A percentile compares a stretch with the other conserved stretches of the same genome.
Conservation (phyloP, 1,139 yeast genomes). For the Saccharomyces hybrid region DNA sequence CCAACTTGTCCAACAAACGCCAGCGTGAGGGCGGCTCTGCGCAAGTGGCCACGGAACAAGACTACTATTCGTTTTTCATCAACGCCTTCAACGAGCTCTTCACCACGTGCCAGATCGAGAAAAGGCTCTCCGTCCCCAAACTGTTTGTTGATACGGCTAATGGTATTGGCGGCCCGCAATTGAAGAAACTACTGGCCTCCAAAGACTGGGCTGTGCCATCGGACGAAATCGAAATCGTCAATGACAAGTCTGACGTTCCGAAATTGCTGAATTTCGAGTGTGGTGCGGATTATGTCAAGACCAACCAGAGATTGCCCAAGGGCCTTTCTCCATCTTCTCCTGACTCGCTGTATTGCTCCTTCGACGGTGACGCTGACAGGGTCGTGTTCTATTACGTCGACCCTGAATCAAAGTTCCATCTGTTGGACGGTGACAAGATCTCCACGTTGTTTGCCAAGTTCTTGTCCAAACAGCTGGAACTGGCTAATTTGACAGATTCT, state of each 20-base stretch:
- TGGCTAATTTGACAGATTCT: constrained; percentile 34
- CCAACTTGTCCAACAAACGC: constrained; percentile 39
- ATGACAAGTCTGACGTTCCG: constrained; percentile 52
- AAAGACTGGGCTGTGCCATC: constrained; percentile 36
- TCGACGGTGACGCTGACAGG: constrained; percentile 97
- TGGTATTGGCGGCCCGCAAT: constrained; percentile 89
- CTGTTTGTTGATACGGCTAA: constrained; percentile 83
- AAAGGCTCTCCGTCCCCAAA: constrained; percentile 32
- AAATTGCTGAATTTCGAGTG: constrained; percentile 62
- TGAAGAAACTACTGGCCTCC: constrained; percentile 39
- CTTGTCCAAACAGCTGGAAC: constrained; percentile 46
- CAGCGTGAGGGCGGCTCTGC: constrained; percentile 40
- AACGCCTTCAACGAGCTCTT: constrained; percentile 38
- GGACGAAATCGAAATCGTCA: constrained; percentile 46
- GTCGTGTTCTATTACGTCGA: constrained; percentile 72
- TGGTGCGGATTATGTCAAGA: constrained; percentile 95
- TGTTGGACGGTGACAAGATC: constrained; percentile 91
- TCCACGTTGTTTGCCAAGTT: constrained; percentile 76
- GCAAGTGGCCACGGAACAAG: constrained; percentile 41
- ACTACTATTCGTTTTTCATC: constrained; percentile 64
- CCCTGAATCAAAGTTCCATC: constrained; percentile 42
- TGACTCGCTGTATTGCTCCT: constrained; percentile 61
- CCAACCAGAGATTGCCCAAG: constrained; percentile 71
- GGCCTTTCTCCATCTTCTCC: constrained; percentile 36
- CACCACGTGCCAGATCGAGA: constrained; percentile 35